phyloP scores from a whole-genome alignment of 306 rosid genomes.

The Corylus americana region DNA sequence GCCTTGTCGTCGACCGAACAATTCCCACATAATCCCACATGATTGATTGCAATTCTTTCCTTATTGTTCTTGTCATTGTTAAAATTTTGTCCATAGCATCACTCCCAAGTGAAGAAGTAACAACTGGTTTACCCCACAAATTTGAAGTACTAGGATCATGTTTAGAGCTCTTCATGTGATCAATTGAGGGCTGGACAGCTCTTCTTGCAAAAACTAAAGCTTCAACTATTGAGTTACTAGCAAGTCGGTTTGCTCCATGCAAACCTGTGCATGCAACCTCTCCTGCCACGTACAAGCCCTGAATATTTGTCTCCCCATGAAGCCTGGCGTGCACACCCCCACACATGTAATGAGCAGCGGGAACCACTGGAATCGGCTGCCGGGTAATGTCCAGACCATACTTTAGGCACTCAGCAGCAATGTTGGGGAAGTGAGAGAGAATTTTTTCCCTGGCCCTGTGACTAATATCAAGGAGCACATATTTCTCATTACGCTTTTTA shows the following conservation, averaged over 20 bases:
- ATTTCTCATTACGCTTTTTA: slow-evolving; percentile 74
- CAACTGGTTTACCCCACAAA: slow-evolving; percentile 63
- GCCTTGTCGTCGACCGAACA: slow-evolving; percentile 74
- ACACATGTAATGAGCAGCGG: slow-evolving; percentile 98
- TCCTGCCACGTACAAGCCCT: slow-evolving; percentile 84
- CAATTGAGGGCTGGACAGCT: slow-evolving; percentile 85
- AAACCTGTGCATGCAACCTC: slow-evolving; percentile 98
- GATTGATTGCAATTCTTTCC: slow-evolving; percentile 66
- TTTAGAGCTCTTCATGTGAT: slow-evolving; percentile 62
- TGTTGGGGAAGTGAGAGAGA: slow-evolving; percentile 80
- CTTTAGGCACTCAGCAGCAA: slow-evolving; percentile 71
- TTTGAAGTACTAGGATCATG: slow-evolving; percentile 51
- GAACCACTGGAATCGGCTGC: slow-evolving; percentile 84
- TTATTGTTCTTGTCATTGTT: slow-evolving; percentile 48
- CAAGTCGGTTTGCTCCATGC: slow-evolving; percentile 96
- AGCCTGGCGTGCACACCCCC: slow-evolving; percentile 96
- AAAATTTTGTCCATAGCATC: slow-evolving; percentile 38
- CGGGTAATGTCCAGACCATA: slow-evolving; percentile 81
- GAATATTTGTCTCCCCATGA: slow-evolving; percentile 82
- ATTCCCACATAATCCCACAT: slow-evolving; percentile 93
- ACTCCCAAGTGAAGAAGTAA: slow-evolving; percentile 50
- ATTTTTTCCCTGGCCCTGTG: slow-evolving; percentile 71
- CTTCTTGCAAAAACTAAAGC: slow-evolving; percentile 92
- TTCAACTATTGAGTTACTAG: slow-evolving; percentile 97
- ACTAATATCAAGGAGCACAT: slow-evolving; percentile 83